phyloP scores from a whole-genome alignment of 2,329 filamentous ascomycete species.

The Pseudogymnoascus sp. region DNA sequence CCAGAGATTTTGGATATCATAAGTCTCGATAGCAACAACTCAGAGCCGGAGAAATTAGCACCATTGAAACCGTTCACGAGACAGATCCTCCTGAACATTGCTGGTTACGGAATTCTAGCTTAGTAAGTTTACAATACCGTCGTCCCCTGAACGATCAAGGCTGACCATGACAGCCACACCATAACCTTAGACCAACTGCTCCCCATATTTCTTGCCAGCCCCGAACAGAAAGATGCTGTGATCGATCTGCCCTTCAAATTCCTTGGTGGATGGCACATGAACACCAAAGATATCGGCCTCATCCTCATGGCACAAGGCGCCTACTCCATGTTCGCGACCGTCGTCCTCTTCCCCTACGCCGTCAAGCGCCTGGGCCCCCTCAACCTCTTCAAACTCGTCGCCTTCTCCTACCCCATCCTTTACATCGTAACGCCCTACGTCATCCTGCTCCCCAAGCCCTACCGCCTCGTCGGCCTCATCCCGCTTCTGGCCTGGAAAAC shows the following conservation, averaged over 20 bases:
- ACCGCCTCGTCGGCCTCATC: constrained; percentile 71
- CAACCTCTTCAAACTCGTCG: constrained; percentile 72
- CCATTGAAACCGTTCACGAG: constrained; percentile 65
- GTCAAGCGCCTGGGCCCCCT: constrained; percentile 70
- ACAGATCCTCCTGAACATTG: constrained; percentile 78
- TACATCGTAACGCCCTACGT: constrained; percentile 87
- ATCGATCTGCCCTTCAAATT: constrained; percentile 75
- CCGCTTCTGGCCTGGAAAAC: constrained; percentile 82
- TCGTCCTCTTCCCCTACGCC: constrained; percentile 74
- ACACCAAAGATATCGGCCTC: constrained; percentile 76
- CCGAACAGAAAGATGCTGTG: constrained; percentile 39
- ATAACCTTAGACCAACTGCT: constrained; percentile 94
- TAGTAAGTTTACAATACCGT: constrained; percentile 59
- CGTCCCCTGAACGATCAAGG: constrained; percentile 9
- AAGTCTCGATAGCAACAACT: constrained; percentile 23
- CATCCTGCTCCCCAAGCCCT: constrained; percentile 65
- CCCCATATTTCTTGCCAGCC: constrained; percentile 69
- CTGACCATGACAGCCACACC: constrained; percentile 61
- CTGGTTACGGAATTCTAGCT: constrained; percentile 85
- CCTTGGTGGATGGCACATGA: constrained; percentile 74
- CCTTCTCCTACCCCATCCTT: constrained; percentile 76
- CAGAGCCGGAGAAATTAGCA: constrained; percentile 31
- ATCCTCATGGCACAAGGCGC: constrained; percentile 84
- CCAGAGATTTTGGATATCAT: constrained; percentile 34
- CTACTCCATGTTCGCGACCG: constrained; percentile 75